Conservation (phyloP, 352 stramenopile genomes). For the Globisporangium cylindrosporum region DNA sequence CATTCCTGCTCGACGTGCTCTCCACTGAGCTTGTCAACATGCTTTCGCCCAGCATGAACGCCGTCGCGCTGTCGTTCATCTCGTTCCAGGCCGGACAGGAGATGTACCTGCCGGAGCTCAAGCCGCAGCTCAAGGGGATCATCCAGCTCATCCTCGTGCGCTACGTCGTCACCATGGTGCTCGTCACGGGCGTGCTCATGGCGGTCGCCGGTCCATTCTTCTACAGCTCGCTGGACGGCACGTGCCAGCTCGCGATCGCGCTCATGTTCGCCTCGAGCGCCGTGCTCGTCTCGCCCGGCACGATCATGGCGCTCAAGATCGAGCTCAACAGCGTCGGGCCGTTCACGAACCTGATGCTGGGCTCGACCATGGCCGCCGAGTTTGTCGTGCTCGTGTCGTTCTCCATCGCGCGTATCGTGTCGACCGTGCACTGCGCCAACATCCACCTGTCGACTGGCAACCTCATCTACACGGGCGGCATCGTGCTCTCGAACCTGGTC, state of each 20-base stretch:
- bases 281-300: conserved; percentile 58
- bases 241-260: conserved; percentile 47
- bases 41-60: conserved; percentile 39
- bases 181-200: conserved; percentile 29
- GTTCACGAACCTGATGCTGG: conserved; percentile 76
- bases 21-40: conserved; percentile 36
- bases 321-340: conserved; percentile 69
- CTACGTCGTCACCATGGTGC: conserved; percentile 54
- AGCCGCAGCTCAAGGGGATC: conserved; percentile 60
- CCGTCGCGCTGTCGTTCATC: conserved; percentile 68
- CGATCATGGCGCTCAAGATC: conserved; percentile 78
- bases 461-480: conserved; percentile 43
- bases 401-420: conserved; percentile 58
- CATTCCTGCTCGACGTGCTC: conserved; percentile 42
- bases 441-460: conserved; percentile 47
- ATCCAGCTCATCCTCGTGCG: conserved; percentile 37
- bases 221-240: conserved; percentile 42
- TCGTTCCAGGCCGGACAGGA: conserved; percentile 73
- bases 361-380: conserved; percentile 63
- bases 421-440: conserved; percentile 58
- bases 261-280: conserved; percentile 77
- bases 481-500: conserved; percentile 56
- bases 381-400: conserved; percentile 77
- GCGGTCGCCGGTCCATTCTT: conserved; percentile 59
- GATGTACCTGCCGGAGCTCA: conserved; percentile 64